Percentiles rank a stretch among this genome's conserved stretches.
Evolutionary conservation across 73 alveolate genomes (phyloP).

Genomic region (Paraurostyla sp.): DNA sequence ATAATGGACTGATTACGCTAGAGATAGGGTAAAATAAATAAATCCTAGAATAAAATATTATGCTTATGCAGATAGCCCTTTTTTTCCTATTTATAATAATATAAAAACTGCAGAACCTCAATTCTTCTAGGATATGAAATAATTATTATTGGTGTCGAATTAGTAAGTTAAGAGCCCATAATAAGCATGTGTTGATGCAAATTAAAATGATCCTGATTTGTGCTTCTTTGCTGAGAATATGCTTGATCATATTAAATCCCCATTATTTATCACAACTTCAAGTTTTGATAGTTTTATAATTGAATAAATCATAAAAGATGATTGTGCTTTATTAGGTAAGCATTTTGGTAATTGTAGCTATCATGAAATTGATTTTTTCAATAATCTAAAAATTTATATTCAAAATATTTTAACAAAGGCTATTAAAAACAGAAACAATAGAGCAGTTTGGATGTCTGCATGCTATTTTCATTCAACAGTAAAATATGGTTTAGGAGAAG

Average conservation of each 20-base stretch:
- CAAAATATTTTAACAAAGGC: background rate
- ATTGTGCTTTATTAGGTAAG: background rate
- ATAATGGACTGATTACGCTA: background rate
- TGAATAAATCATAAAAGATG: background rate
- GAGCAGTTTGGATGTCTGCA: background rate
- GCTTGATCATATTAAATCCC: background rate
- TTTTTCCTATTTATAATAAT: background rate
- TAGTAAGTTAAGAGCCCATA: background rate
- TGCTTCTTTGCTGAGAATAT: conserved; percentile 8
- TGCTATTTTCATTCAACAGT: background rate
- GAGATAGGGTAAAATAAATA: background rate
- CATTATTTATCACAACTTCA: background rate
- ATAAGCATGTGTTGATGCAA: background rate
- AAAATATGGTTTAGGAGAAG: too few relatives aligned
- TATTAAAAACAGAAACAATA: background rate
- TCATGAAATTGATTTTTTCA: background rate
- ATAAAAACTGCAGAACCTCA: background rate
- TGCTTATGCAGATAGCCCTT: conserved; percentile 5
- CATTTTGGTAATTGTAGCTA: background rate
- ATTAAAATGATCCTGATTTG: background rate
- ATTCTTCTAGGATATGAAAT: background rate
- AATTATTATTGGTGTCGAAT: background rate
- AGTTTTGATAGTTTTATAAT: background rate
- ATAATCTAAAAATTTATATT: background rate
- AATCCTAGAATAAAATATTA: conserved; percentile 4